Conservation (phyloP, 495 filamentous ascomycete genomes). For the Aspergillus olivimuriae region DNA sequence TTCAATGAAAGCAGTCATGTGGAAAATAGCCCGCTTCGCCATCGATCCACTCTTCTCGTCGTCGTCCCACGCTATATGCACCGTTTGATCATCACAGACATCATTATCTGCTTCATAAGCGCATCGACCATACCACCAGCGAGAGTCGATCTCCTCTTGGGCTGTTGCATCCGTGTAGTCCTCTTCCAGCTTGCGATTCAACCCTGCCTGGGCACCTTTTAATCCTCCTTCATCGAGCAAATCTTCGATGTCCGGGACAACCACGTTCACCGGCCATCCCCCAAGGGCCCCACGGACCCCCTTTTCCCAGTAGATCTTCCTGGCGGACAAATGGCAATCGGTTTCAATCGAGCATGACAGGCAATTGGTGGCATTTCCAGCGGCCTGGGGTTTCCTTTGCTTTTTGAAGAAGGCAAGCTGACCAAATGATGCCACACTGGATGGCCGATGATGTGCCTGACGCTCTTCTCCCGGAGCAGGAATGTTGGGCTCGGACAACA, state of each 20-base stretch:
- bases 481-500: too few species aligned
- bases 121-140: conserved; percentile 74
- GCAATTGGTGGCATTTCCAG: too few species aligned
- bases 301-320: conserved; percentile 55
- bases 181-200: conserved; percentile 37
- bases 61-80: conserved; percentile 64
- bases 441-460: conserved; percentile 61
- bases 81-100: conserved; percentile 72
- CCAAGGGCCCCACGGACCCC: conserved; percentile 50
- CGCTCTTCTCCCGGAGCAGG: too few species aligned
- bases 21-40: conserved; percentile 67
- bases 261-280: conserved; percentile 68
- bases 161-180: conserved; percentile 54
- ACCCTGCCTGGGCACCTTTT: neutral
- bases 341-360: too few species aligned
- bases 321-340: conserved; percentile 66
- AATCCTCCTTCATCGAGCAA: conserved; percentile 28
- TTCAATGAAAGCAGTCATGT: conserved; percentile 76
- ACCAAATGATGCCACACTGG: conserved; percentile 57
- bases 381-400: too few species aligned
- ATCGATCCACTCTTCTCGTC: conserved; percentile 52
- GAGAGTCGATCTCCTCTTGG: conserved; percentile 39
- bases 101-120: conserved; percentile 79
- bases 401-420: too few species aligned
- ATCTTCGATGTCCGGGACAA: conserved; percentile 73